Evolutionary conservation across 768 basidiomycete genomes (phyloP).

Genomic region (Rhodotorula toruloides): DNA sequence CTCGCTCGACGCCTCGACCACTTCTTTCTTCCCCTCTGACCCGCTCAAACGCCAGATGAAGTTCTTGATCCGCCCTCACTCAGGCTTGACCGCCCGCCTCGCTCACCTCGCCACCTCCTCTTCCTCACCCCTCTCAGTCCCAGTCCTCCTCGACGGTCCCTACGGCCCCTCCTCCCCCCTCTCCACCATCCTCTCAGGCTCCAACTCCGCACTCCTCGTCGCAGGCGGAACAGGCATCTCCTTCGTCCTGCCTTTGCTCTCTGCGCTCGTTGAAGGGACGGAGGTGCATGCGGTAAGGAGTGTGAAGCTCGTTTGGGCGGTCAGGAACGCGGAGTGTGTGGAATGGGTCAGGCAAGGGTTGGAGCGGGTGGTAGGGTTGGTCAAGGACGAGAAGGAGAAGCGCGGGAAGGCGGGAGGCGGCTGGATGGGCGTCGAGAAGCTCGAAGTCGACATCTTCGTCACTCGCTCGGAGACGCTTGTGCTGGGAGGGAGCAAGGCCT

Average conservation of each 20-base stretch:
- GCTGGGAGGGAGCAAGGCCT: neutral
- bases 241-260: slow-evolving; percentile 10
- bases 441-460: neutral
- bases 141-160: slow-evolving; percentile 32
- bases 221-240: slow-evolving; percentile 47
- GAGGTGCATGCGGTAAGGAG: neutral
- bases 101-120: neutral
- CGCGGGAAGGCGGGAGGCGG: too few species aligned
- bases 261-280: neutral
- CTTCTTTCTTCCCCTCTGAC: slow-evolving; percentile 4
- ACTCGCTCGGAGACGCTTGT: neutral
- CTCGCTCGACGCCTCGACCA: slow-evolving; percentile 32
- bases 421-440: too few species aligned
- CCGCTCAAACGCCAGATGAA: neutral
- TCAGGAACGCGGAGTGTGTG: neutral
- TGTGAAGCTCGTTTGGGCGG: slow-evolving; percentile 10
- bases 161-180: slow-evolving; percentile 36
- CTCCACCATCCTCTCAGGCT: neutral
- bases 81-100: slow-evolving; percentile 41
- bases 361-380: neutral
- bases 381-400: neutral
- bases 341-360: neutral
- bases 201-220: slow-evolving; percentile 45
- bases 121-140: neutral
- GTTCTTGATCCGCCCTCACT: slow-evolving; percentile 46